A percentile compares a stretch with the other conserved stretches of the same genome.
These are phyloP conservation scores for Pseudogymnoascus sp. DNA, from an alignment of 2,329 filamentous ascomycete genomes.

Conservation along the genomic window DNA sequence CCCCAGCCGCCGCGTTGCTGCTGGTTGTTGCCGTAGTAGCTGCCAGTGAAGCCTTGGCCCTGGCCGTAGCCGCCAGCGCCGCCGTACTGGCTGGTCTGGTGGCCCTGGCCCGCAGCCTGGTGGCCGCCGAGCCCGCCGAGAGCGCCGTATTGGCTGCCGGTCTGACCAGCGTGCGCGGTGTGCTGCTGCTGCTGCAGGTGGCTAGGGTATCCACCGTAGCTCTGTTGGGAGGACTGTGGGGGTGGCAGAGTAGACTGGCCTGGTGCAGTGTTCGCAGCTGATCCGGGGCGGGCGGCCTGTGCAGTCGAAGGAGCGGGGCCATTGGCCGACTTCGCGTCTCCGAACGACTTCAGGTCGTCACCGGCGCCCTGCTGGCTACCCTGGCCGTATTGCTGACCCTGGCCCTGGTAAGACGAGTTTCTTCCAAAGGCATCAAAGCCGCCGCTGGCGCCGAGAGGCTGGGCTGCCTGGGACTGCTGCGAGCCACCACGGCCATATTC, in stretches of 20 bases:
- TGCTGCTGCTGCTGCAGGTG: conserved; percentile 29
- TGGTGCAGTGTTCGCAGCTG: conserved; percentile 29
- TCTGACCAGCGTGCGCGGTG: conserved; percentile 29
- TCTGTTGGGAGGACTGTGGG: conserved; percentile 27
- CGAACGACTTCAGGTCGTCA: conserved; percentile 32
- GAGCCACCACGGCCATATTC: conserved; percentile 30
- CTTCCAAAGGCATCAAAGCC: conserved; percentile 30
- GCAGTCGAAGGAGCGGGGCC: conserved; percentile 30
- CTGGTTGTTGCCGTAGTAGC: conserved; percentile 32
- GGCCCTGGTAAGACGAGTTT: conserved; percentile 29
- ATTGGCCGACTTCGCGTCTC: conserved; percentile 29
- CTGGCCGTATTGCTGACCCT: conserved; percentile 27
- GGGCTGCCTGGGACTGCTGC: conserved; percentile 28
- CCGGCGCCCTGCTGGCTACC: conserved; percentile 24
- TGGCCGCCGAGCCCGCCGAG: conserved; percentile 44
- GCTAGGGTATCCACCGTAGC: conserved; percentile 30
- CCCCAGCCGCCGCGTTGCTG: conserved; percentile 41
- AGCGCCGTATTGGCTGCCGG: conserved; percentile 28
- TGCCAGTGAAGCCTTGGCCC: conserved; percentile 35
- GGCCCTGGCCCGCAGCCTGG: conserved; percentile 36
- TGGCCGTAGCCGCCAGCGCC: conserved; percentile 31
- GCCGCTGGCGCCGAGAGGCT: conserved; percentile 26
- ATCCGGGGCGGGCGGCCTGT: conserved; percentile 30
- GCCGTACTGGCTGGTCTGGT: conserved; percentile 36
- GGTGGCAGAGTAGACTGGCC: conserved; percentile 26